A percentile compares a stretch with the other conserved stretches of the same genome.
Conservation (phyloP, 1,139 yeast genomes). For the Kurtzmaniella quercitrusa region DNA sequence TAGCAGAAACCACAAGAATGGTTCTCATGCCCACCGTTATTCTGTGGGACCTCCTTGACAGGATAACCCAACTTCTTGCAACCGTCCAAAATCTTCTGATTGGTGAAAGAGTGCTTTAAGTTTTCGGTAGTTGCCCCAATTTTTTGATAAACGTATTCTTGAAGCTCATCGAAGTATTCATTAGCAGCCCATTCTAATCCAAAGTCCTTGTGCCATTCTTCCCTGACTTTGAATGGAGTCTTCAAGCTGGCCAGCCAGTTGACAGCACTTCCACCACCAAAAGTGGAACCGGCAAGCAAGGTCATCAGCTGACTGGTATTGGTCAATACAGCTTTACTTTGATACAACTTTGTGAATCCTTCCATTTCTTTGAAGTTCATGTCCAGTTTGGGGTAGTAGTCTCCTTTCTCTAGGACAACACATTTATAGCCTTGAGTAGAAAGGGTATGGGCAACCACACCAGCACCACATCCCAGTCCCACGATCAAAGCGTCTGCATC, state of each 20-base stretch:
- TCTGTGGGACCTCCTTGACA: constrained; percentile 42
- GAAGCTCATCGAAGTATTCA: constrained; percentile 42
- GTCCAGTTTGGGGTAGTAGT: constrained; percentile 36
- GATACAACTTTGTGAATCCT: constrained; percentile 38
- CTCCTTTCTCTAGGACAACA: constrained; percentile 53
- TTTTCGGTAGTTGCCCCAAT: constrained; percentile 47
- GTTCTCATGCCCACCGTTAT: constrained; percentile 41
- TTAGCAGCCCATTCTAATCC: constrained; percentile 48
- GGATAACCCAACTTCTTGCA: constrained; percentile 43
- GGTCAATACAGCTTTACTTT: constrained; percentile 33
- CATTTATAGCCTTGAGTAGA: constrained; percentile 41
- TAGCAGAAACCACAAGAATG: constrained; percentile 53
- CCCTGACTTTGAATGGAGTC: constrained; percentile 51
- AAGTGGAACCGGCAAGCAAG: constrained; percentile 50
- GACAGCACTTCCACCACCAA: constrained; percentile 60
- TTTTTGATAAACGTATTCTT: constrained; percentile 45
- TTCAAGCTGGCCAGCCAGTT: constrained; percentile 60
- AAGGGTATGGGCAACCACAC: constrained; percentile 52
- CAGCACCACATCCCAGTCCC: constrained; percentile 60
- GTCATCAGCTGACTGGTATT: constrained; percentile 32
- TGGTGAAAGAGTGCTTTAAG: constrained; percentile 46
- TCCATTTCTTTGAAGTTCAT: constrained; percentile 34
- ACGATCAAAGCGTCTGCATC: constrained; percentile 44
- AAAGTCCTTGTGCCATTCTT: constrained; percentile 49
- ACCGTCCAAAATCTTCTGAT: constrained; percentile 44